Evolutionary conservation across 805 yeast genomes (phyloP).

Genomic region (Debaryomyces prosopidis): DNA sequence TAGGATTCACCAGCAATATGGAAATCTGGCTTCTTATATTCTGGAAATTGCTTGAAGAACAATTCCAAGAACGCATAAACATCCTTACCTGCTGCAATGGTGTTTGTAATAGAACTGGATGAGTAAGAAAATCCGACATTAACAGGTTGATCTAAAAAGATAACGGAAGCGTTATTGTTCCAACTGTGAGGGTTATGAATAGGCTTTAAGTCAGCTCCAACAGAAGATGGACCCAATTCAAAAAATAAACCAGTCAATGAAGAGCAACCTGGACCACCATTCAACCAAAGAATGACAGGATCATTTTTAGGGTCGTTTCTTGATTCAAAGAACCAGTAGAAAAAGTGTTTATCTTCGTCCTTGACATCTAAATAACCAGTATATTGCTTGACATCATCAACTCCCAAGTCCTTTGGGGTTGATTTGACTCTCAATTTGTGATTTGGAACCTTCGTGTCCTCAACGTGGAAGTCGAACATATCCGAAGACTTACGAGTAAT

Average conservation of each 20-base stretch:
- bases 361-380: slow-evolving; percentile 83
- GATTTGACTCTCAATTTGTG: slow-evolving; percentile 61
- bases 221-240: slow-evolving; percentile 35
- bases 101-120: slow-evolving; percentile 27
- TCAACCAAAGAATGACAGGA: slow-evolving; percentile 35
- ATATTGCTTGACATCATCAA: slow-evolving; percentile 80
- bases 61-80: slow-evolving; percentile 39
- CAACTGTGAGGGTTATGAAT: slow-evolving; percentile 29
- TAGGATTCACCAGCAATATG: slow-evolving; percentile 47
- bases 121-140: slow-evolving; percentile 36
- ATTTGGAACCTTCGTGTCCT: slow-evolving; percentile 40
- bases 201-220: slow-evolving; percentile 28
- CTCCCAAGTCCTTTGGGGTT: slow-evolving; percentile 67
- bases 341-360: slow-evolving; percentile 63
- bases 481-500: slow-evolving; percentile 31
- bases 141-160: slow-evolving; percentile 40
- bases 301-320: slow-evolving; percentile 43
- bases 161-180: slow-evolving; percentile 40
- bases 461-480: slow-evolving; percentile 35
- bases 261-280: slow-evolving; percentile 41
- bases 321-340: slow-evolving; percentile 46
- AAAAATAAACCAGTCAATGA: slow-evolving; percentile 35
- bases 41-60: slow-evolving; percentile 38
- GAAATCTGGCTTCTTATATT: slow-evolving; percentile 24
- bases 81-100: slow-evolving; percentile 36